Evolutionary conservation across 306 rosid genomes (phyloP).

Genomic region (Neltuma alba): DNA sequence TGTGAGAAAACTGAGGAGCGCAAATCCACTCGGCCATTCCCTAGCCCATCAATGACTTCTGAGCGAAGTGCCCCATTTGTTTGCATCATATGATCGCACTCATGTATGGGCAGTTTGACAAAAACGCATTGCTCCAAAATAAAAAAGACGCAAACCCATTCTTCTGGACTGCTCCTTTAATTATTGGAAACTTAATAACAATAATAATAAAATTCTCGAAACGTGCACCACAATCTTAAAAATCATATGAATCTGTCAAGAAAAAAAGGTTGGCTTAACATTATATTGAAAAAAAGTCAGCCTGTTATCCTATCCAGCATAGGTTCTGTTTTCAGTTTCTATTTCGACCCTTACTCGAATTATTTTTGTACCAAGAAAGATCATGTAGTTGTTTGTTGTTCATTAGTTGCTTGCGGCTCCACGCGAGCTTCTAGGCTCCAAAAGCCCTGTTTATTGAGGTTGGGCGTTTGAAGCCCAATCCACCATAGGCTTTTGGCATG

Average conservation of each 20-base stretch:
- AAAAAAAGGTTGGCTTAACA: background rate
- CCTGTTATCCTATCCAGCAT: background rate
- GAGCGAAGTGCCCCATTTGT: background rate
- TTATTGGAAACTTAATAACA: background rate
- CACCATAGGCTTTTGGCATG: too few species aligned
- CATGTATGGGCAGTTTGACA: background rate
- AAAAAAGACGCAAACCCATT: background rate
- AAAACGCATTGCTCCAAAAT: background rate
- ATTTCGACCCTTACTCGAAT: background rate
- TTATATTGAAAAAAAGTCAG: background rate
- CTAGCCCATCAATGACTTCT: background rate
- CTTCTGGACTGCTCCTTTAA: background rate
- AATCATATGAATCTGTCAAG: background rate
- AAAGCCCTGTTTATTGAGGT: too few species aligned
- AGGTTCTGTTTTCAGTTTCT: background rate
- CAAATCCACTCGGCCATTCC: background rate
- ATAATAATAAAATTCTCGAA: background rate
- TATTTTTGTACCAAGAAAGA: background rate
- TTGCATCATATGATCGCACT: background rate
- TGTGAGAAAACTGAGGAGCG: background rate
- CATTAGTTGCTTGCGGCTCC: too few species aligned
- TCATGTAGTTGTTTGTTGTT: background rate
- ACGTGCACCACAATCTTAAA: background rate
- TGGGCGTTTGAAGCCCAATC: too few species aligned
- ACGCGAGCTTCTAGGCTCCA: too few species aligned